These are phyloP conservation scores for Naganishia sp. DNA, from an alignment of 1,284 basidiomycete species.

Conservation along the genomic window DNA sequence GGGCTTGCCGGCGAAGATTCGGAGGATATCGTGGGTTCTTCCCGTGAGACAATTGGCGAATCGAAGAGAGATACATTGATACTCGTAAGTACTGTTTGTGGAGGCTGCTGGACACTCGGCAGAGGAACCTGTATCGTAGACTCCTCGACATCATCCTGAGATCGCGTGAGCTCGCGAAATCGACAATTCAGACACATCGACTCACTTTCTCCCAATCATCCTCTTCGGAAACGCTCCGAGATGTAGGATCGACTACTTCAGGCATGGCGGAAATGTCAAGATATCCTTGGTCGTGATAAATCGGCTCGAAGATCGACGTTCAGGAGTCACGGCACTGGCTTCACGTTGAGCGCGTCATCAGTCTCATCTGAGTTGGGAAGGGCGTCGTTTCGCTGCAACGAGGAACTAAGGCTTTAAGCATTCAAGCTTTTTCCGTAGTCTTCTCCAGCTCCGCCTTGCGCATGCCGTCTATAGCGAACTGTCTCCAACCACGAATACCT, in stretches of 20 bases:
- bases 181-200: not conserved
- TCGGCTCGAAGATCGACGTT: constrained; percentile 1
- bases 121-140: not conserved
- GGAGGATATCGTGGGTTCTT: not conserved
- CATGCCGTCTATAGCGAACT: too few relatives aligned
- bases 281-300: too few relatives aligned
- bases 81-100: too few relatives aligned
- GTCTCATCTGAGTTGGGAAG: not conserved
- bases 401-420: too few relatives aligned
- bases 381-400: not conserved
- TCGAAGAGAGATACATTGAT: not conserved
- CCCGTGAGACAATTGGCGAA: not conserved
- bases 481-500: too few relatives aligned
- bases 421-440: too few relatives aligned
- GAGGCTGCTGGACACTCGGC: not conserved
- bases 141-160: constrained; percentile 13
- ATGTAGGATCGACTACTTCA: not conserved
- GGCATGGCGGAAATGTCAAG: not conserved
- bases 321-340: not conserved
- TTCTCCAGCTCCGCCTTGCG: too few relatives aligned
- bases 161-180: too few relatives aligned
- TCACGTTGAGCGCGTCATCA: constrained; percentile 12
- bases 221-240: not conserved
- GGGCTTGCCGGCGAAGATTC: not conserved
- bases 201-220: constrained; percentile 25